These are phyloP conservation scores for Fusarium sp. DNA, from an alignment of 2,329 filamentous ascomycete genomes.

Conservation along the genomic window DNA sequence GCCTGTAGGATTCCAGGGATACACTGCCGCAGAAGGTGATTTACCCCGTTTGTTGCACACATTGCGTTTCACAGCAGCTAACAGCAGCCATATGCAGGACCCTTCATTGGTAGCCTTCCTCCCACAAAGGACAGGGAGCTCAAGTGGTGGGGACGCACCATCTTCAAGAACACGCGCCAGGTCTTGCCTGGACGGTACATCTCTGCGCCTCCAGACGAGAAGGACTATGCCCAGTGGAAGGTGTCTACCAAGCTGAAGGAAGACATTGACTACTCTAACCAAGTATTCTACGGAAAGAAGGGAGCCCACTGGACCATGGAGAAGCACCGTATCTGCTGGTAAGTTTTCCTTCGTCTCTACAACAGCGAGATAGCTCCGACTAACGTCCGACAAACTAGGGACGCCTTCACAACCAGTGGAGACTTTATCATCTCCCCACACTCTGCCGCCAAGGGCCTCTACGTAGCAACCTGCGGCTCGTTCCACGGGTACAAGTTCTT, in stretches of 20 bases:
- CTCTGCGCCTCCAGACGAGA: constrained; percentile 62
- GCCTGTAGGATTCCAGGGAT: constrained; percentile 58
- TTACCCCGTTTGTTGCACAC: constrained; percentile 26
- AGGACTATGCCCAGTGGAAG: constrained; percentile 70
- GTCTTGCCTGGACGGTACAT: constrained; percentile 61
- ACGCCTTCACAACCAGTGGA: constrained; percentile 67
- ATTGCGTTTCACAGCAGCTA: constrained; percentile 29
- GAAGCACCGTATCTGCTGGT: constrained; percentile 73
- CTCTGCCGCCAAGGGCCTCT: constrained; percentile 59
- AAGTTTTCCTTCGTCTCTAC: constrained; percentile 40
- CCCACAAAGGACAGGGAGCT: constrained; percentile 59
- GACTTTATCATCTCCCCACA: constrained; percentile 71
- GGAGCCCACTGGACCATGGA: constrained; percentile 64
- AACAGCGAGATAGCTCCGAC: constrained; percentile 1
- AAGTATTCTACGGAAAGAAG: constrained; percentile 66
- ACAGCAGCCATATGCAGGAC: constrained; percentile 50
- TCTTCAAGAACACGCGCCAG: constrained; percentile 64
- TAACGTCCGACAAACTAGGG: constrained; percentile 55
- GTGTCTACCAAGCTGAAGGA: constrained; percentile 62
- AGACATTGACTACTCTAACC: constrained; percentile 64
- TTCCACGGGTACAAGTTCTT: constrained; percentile 75
- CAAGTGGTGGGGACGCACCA: constrained; percentile 69
- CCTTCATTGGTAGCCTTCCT: constrained; percentile 65
- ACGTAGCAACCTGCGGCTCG: constrained; percentile 69
- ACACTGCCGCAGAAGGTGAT: constrained; percentile 48